Conservation (phyloP, 371 early-diverging fungal species). For the Lichtheimia hyalospora region DNA sequence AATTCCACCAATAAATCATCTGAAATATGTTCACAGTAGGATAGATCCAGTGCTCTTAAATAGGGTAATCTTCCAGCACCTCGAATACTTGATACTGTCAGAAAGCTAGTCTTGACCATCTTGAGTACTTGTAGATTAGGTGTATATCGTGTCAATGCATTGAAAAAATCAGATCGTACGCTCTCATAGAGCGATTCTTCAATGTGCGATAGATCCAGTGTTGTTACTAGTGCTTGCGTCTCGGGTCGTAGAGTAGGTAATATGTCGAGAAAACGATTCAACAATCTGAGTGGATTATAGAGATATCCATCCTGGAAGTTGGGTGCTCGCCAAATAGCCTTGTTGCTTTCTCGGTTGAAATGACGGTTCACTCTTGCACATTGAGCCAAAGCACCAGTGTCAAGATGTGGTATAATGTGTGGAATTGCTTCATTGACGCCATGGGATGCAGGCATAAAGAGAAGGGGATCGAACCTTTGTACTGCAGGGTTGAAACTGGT, state of each 20-base stretch:
- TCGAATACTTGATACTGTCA: constrained; percentile 1
- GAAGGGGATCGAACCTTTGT: constrained; percentile 8
- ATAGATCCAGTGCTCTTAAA: constrained; percentile 24
- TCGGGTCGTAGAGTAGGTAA: constrained; percentile 15
- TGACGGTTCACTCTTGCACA: constrained; percentile 10
- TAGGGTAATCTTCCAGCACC: constrained; percentile 15
- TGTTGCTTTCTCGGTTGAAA: neutral
- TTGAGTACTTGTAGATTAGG: constrained; percentile 18
- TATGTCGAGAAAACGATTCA: constrained; percentile 24
- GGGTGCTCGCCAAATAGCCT: constrained; percentile 17
- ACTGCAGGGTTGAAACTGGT: neutral
- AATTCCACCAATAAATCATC: constrained; percentile 31
- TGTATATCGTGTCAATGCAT: constrained; percentile 12
- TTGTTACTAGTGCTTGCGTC: constrained; percentile 8
- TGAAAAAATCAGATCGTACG: constrained; percentile 29
- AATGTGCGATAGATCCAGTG: constrained; percentile 22
- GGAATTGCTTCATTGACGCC: constrained; percentile 2
- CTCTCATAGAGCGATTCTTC: constrained; percentile 33
- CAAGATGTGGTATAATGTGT: constrained; percentile 5
- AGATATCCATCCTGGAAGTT: constrained; percentile 16
- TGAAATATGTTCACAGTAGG: constrained; percentile 25
- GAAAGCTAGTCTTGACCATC: constrained; percentile 16
- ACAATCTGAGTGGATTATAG: constrained; percentile 19
- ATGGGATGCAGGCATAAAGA: constrained; percentile 8
- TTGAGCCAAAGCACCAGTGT: neutral